phyloP scores from a whole-genome alignment of 2,329 filamentous ascomycete genomes.

The Xylogone sp. region DNA sequence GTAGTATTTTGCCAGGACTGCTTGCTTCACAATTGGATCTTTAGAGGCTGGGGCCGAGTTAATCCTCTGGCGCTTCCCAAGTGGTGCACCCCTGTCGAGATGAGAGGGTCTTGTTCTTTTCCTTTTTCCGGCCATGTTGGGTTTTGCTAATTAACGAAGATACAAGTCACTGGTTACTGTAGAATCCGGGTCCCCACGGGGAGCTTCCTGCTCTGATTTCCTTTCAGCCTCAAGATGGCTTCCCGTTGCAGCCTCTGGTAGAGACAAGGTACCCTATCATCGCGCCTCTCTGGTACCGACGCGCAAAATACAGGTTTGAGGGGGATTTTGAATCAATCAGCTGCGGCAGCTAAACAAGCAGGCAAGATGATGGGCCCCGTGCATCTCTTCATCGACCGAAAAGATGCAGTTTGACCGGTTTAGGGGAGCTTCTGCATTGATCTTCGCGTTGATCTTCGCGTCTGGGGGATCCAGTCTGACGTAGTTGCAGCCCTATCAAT shows the following conservation, averaged over 20 bases:
- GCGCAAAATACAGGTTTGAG: background rate
- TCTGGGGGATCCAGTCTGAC: background rate
- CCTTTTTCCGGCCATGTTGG: conserved; percentile 36
- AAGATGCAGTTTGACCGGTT: no score
- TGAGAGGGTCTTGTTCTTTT: conserved; percentile 30
- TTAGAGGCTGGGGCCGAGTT: conserved; percentile 5
- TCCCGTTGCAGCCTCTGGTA: no score
- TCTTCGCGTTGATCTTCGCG: background rate
- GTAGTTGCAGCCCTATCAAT: background rate
- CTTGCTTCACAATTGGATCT: conserved; percentile 42
- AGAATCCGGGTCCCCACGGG: no score
- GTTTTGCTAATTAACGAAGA: background rate
- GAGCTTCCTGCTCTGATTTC: no score
- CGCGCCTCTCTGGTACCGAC: no score
- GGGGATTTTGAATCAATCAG: background rate
- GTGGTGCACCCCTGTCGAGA: conserved; percentile 13
- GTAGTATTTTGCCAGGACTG: conserved; percentile 68
- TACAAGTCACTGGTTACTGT: no score
- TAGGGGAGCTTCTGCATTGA: background rate
- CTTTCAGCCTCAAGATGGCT: no score
- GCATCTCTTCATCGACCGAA: no score
- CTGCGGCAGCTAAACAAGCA: background rate
- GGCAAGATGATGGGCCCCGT: no score
- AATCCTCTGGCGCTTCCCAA: conserved; percentile 22
- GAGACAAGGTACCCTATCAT: no score